Evolutionary conservation across 129 eudicot genomes (phyloP).

Genomic region (Solidago caesia): DNA sequence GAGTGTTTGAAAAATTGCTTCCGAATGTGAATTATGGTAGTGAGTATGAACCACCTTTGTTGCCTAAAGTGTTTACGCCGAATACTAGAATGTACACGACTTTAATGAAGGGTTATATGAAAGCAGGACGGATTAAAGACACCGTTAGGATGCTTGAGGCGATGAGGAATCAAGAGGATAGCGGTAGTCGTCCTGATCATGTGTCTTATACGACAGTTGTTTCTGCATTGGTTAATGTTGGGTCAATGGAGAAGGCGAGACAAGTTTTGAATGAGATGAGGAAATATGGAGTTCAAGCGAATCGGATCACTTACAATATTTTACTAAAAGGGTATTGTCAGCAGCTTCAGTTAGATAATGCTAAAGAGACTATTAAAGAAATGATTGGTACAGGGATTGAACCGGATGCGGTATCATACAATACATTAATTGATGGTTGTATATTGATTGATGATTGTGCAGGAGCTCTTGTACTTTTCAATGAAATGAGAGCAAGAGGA

Average conservation of each 20-base stretch:
- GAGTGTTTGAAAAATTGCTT: slow-evolving; percentile 62
- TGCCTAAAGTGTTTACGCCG: slow-evolving; percentile 49
- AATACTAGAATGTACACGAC: slow-evolving; percentile 88
- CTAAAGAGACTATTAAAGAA: slow-evolving; percentile 55
- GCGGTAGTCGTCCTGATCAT: slow-evolving; percentile 70
- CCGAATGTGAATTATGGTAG: slow-evolving; percentile 44
- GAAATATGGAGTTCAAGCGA: slow-evolving; percentile 64
- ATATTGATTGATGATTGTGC: slow-evolving; percentile 82
- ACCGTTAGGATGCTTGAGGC: slow-evolving; percentile 88
- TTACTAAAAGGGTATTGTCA: slow-evolving; percentile 92
- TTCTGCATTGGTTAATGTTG: slow-evolving; percentile 79
- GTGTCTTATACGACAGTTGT: slow-evolving; percentile 90
- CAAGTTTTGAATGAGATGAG: slow-evolving; percentile 78
- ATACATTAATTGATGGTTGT: slow-evolving; percentile 88
- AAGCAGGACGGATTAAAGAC: slow-evolving; percentile 72
- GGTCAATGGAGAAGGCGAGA: slow-evolving; percentile 78
- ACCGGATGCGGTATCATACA: slow-evolving; percentile 93
- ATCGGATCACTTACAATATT: slow-evolving; percentile 75
- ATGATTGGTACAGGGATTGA: slow-evolving; percentile 63
- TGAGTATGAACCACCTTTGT: slow-evolving; percentile 61
- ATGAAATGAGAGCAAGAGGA: slow-evolving; percentile 89
- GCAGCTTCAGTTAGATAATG: slow-evolving; percentile 75
- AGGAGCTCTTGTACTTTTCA: slow-evolving; percentile 80
- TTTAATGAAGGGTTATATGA: slow-evolving; percentile 95
- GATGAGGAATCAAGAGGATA: slow-evolving; percentile 79